Percentiles rank a stretch among this genome's conserved stretches.
Conservation (phyloP, 257 asterid genomes). For the Scutellaria galericulata region DNA sequence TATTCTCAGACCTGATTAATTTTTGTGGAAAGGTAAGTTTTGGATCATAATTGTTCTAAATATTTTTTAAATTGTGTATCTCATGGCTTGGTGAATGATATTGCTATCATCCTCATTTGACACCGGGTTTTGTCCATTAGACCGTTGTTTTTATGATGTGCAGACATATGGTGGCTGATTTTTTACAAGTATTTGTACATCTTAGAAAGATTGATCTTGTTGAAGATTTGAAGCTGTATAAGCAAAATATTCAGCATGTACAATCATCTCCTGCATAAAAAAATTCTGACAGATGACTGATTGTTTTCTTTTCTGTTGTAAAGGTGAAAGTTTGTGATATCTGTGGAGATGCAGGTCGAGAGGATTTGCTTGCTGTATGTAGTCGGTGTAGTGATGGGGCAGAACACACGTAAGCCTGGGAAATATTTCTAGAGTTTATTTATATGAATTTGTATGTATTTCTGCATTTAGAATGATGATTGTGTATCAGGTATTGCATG, state of each 20-base stretch:
- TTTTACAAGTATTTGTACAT: conserved; percentile 15
- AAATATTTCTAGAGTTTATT: conserved; percentile 1
- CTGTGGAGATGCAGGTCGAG: conserved; percentile 96
- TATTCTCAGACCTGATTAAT: not conserved
- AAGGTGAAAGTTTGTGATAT: conserved; percentile 97
- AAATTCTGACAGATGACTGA: conserved; percentile 18
- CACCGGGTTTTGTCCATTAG: not conserved
- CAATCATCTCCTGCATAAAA: conserved; percentile 15
- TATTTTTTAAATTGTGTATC: not conserved
- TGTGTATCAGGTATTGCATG: conserved; percentile 87
- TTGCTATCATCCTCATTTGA: conserved; percentile 14
- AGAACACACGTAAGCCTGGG: conserved; percentile 81
- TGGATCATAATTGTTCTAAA: conserved; percentile 11
- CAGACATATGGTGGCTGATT: conserved; percentile 4
- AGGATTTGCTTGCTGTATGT: conserved; percentile 89
- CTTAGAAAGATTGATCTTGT: not conserved
- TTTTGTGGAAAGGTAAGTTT: not conserved
- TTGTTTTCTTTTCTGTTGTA: conserved; percentile 35
- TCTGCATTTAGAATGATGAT: conserved; percentile 33
- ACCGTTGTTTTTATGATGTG: conserved; percentile 16
- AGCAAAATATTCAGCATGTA: conserved; percentile 14
- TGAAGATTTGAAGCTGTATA: conserved; percentile 28
- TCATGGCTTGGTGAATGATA: conserved; percentile 3
- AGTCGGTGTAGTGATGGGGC: conserved; percentile 92
- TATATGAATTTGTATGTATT: not conserved